phyloP scores from a whole-genome alignment of 805 yeast species.

The Suhomyces vadensis region DNA sequence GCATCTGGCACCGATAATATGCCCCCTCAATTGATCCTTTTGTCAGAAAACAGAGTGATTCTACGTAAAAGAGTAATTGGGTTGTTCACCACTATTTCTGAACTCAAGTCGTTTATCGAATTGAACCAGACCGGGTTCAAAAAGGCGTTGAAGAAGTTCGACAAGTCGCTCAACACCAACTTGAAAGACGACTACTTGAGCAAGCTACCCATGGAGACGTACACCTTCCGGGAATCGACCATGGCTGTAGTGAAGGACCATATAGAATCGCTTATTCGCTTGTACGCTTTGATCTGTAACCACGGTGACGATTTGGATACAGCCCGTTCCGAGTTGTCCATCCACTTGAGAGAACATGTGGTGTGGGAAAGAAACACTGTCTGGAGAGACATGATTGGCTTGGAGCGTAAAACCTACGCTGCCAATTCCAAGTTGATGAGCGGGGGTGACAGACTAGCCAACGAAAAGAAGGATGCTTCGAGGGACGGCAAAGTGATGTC shows the following conservation, averaged over 20 bases:
- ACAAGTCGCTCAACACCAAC: constrained; percentile 47
- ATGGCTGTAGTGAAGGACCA: constrained; percentile 31
- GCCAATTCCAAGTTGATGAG: constrained; percentile 19
- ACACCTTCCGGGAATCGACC: constrained; percentile 40
- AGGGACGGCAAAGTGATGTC: constrained; percentile 4
- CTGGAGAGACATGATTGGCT: constrained; percentile 58
- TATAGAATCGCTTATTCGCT: constrained; percentile 32
- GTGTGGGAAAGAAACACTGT: constrained; percentile 59
- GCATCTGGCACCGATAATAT: constrained; percentile 15
- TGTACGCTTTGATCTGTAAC: constrained; percentile 40
- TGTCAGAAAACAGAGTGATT: constrained; percentile 51
- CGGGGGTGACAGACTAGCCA: background rate
- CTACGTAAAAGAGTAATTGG: constrained; percentile 49
- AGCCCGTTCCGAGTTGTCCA: constrained; percentile 55
- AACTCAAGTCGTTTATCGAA: constrained; percentile 51
- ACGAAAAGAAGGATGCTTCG: constrained; percentile 6
- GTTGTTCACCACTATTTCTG: constrained; percentile 46
- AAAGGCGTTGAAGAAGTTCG: constrained; percentile 55
- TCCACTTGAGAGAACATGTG: constrained; percentile 55
- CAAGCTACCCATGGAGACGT: constrained; percentile 45
- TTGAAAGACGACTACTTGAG: constrained; percentile 45
- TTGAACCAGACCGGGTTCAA: constrained; percentile 54
- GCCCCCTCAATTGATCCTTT: constrained; percentile 35
- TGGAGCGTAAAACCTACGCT: constrained; percentile 41
- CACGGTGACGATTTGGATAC: constrained; percentile 39